Percentiles rank a stretch among this genome's conserved stretches.
Evolutionary conservation across 768 basidiomycete species (phyloP).

Genomic region (Pholiota molesta): DNA sequence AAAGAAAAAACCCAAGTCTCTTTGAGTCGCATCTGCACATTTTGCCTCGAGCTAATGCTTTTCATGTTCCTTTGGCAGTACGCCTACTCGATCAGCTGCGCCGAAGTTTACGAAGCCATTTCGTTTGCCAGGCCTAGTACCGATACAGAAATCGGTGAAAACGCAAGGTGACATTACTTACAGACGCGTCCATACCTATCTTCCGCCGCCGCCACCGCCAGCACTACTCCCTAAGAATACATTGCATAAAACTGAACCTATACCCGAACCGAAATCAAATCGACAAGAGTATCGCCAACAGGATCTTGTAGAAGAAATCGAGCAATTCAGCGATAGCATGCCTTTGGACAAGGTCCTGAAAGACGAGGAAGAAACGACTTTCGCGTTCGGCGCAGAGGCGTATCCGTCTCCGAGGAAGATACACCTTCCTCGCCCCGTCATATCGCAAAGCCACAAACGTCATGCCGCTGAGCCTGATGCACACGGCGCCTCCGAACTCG

Average conservation of each 20-base stretch:
- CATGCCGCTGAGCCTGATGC: neutral
- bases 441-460: neutral
- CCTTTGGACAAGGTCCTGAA: no score
- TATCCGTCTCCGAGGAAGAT: neutral
- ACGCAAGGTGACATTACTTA: conserved; percentile 2
- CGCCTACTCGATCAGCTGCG: neutral
- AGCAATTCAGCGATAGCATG: neutral
- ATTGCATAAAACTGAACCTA: neutral
- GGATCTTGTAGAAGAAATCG: neutral
- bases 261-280: neutral
- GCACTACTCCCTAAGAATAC: neutral
- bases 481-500: neutral
- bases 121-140: conserved; percentile 21
- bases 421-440: neutral
- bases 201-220: conserved; percentile 24
- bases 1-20: conserved; percentile 29
- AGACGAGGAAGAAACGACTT: neutral
- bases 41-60: neutral
- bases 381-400: neutral
- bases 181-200: conserved; percentile 19
- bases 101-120: conserved; percentile 18
- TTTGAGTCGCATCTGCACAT: neutral
- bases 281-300: neutral
- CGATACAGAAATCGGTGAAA: neutral
- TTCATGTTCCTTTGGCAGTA: neutral